phyloP scores from a whole-genome alignment of 179 eudicot genomes.

The Beta lomatogona region DNA sequence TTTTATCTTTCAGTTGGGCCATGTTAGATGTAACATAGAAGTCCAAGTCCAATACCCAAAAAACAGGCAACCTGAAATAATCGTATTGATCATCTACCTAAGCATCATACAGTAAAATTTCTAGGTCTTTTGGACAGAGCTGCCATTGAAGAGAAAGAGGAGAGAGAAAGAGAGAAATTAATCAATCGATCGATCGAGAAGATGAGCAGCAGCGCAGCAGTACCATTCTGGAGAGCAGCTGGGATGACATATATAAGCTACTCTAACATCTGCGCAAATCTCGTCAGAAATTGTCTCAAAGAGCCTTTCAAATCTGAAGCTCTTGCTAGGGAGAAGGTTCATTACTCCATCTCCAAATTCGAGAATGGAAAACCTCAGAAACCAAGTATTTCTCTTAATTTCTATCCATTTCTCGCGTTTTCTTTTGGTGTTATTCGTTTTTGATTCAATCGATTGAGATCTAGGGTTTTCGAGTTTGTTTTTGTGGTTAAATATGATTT shows the following conservation, averaged over 20 bases:
- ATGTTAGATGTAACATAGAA: background rate
- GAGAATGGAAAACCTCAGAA: constrained; percentile 68
- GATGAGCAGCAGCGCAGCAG: constrained; percentile 61
- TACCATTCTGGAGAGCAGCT: constrained; percentile 91
- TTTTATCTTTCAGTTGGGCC: background rate
- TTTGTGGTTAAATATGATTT: background rate
- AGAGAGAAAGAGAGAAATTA: background rate
- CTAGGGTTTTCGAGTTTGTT: constrained; percentile 11
- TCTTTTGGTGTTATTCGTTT: background rate
- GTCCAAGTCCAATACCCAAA: background rate
- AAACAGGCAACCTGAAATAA: too few relatives aligned
- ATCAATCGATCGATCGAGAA: background rate
- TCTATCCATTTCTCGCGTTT: background rate
- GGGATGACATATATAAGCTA: constrained; percentile 96
- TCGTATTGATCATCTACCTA: background rate
- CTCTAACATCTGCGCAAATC: constrained; percentile 80
- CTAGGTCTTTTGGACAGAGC: background rate
- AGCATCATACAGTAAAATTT: background rate
- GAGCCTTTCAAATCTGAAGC: constrained; percentile 80
- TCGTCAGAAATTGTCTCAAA: constrained; percentile 88
- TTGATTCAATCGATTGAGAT: constrained; percentile 1
- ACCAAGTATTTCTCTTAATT: constrained; percentile 51
- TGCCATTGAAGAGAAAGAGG: background rate
- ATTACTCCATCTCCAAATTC: constrained; percentile 73
- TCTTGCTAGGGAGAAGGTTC: constrained; percentile 74